Base-by-base conservation (phyloP, 2,329 filamentous ascomycete species). In the Byssothecium circinans region DNA sequence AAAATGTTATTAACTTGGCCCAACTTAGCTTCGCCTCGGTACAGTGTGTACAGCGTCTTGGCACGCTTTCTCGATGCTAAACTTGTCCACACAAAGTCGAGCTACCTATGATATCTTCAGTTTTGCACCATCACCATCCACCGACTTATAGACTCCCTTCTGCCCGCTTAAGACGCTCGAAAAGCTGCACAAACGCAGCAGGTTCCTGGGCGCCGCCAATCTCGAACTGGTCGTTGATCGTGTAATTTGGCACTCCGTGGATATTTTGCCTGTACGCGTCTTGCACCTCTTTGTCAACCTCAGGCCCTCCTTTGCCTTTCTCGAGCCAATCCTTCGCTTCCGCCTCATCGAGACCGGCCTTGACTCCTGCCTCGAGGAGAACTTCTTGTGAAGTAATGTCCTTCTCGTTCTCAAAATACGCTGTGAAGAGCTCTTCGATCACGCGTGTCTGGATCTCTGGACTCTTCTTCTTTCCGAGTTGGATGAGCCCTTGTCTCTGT, bases 151-250 rank as follows among this genome's bases (percentile, higher is more conserved):
- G 5, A 32, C 4, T 32, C 12, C 62, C 65, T 25, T 68, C 65
- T 52, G 71, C 66, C 46, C 61, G 74, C 72, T 82, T 82, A 45
- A 87, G 77, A 60, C 78, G 75, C 52, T 83, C 75, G 66, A 92
- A 87, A 39, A 85, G 72, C 58, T 83, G 76, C 52, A 88, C 68
- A 62, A 91, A 91, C 1, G 78, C 79, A 37, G 77, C 74, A 2
- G 84, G 78, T 49, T 90, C 87, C 71, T 91, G 84, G 1, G 88
- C 88, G 1, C 88, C 89, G 22, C 83, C 79, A 23, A 92, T 69
- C 56, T 85, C 80, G 68, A 83, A 86, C 56, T 75, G 76, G 1
- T 77, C 84, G 61, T 91, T 86, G 53, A 94, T 80, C 11, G 83
- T 83, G 65, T 89, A 91, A 66, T 88, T 82, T 6, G 89, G 88